These are phyloP conservation scores for Penicillium flavigenum DNA, from an alignment of 495 filamentous ascomycete genomes.

Conservation along the genomic window DNA sequence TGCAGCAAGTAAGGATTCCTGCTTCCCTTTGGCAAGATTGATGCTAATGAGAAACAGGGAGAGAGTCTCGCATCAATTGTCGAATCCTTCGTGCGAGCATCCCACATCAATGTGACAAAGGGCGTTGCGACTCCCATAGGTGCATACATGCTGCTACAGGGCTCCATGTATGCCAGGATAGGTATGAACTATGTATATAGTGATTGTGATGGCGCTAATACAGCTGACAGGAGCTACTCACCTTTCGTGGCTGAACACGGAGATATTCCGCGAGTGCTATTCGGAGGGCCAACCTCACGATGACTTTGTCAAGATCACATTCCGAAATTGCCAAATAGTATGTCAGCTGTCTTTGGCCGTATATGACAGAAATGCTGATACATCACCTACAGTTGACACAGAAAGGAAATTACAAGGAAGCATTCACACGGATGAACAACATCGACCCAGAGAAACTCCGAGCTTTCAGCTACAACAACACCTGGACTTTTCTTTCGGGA, in stretches of 20 bases:
- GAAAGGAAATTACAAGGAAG: constrained; percentile 71
- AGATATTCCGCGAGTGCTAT: constrained; percentile 78
- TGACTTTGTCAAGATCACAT: constrained; percentile 70
- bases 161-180: constrained; percentile 73
- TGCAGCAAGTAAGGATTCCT: constrained; percentile 53
- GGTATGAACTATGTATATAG: constrained; percentile 46
- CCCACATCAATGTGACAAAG: constrained; percentile 76
- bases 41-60: constrained; percentile 51
- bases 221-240: constrained; percentile 50
- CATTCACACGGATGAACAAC: constrained; percentile 63
- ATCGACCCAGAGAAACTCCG: constrained; percentile 65
- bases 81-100: constrained; percentile 76
- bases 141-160: constrained; percentile 66
- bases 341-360: constrained; percentile 10
- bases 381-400: constrained; percentile 47
- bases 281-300: constrained; percentile 63
- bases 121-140: constrained; percentile 71
- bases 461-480: constrained; percentile 74
- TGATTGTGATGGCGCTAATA: constrained; percentile 23
- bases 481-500: constrained; percentile 72
- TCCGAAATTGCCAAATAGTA: constrained; percentile 58
- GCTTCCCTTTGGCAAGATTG: not conserved
- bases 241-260: constrained; percentile 65
- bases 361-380: constrained; percentile 18
- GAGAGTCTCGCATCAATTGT: constrained; percentile 75